phyloP scores from a whole-genome alignment of 2,329 filamentous ascomycete species.

The Pseudogymnoascus sp. region DNA sequence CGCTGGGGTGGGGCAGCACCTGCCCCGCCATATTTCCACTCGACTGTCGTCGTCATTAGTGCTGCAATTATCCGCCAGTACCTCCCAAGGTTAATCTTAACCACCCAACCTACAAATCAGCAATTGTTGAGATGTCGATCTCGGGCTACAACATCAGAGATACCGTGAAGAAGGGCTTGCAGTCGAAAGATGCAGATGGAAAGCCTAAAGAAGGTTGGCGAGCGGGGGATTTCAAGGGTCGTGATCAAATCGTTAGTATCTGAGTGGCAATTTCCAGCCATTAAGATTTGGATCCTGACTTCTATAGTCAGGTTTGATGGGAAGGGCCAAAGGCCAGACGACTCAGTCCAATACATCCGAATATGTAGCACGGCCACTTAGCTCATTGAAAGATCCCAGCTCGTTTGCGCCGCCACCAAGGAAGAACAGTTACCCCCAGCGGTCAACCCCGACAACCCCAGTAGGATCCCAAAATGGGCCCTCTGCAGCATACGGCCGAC shows the following conservation, averaged over 20 bases:
- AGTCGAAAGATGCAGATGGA: conserved; percentile 47
- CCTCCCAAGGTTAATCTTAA: conserved; percentile 6
- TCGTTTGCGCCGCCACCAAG: conserved; percentile 64
- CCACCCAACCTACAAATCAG: background rate
- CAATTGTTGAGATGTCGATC: background rate
- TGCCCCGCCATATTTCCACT: background rate
- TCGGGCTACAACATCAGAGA: conserved; percentile 31
- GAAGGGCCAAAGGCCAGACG: conserved; percentile 27
- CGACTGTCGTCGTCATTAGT: background rate
- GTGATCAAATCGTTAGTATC: conserved; percentile 27
- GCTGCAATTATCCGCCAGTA: background rate
- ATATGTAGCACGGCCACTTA: conserved; percentile 42
- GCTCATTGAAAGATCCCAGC: conserved; percentile 55
- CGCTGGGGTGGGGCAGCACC: background rate
- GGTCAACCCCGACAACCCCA: background rate
- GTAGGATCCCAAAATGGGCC: background rate
- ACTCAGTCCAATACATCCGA: conserved; percentile 11
- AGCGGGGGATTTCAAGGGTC: conserved; percentile 34
- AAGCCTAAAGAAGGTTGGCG: conserved; percentile 45
- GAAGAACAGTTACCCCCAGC: conserved; percentile 25
- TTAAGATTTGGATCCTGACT: background rate
- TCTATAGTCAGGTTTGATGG: conserved; percentile 27
- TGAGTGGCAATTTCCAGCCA: background rate
- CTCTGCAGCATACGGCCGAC: background rate
- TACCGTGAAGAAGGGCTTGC: conserved; percentile 46